Conservation (phyloP, 2,329 filamentous ascomycete genomes). For the Cordyceps farinosa region DNA sequence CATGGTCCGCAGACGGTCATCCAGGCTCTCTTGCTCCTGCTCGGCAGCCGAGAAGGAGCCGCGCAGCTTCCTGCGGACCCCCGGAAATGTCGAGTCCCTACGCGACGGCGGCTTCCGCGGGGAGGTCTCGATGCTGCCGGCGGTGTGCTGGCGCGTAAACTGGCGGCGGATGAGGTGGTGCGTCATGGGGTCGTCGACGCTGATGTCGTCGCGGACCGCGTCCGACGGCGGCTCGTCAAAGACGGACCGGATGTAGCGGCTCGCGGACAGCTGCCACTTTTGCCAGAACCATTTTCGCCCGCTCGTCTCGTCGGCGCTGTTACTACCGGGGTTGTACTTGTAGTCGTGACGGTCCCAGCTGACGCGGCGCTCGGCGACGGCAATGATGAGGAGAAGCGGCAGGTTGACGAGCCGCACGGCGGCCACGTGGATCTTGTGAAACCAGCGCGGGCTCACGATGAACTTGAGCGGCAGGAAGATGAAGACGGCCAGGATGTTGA, state of each 20-base stretch:
- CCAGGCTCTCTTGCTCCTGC: constrained; percentile 42
- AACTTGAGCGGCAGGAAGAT: constrained; percentile 75
- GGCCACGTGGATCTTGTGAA: constrained; percentile 84
- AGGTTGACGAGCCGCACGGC: constrained; percentile 71
- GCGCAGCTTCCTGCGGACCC: constrained; percentile 45
- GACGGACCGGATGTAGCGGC: constrained; percentile 68
- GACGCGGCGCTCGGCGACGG: constrained; percentile 64
- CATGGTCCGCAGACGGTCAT: constrained; percentile 44
- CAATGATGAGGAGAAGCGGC: constrained; percentile 69
- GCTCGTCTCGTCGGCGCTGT: constrained; percentile 18
- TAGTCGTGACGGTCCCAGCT: constrained; percentile 49
- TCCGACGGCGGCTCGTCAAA: constrained; percentile 70
- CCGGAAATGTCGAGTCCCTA: constrained; percentile 56
- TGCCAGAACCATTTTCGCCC: constrained; percentile 57
- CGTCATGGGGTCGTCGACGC: constrained; percentile 57
- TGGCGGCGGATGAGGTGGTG: constrained; percentile 56
- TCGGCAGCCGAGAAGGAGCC: constrained; percentile 44
- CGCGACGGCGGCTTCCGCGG: constrained; percentile 38
- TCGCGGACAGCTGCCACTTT: constrained; percentile 64
- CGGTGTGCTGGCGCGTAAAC: constrained; percentile 45
- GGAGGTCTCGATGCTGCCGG: constrained; percentile 22
- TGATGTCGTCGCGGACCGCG: constrained; percentile 52
- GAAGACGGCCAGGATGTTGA: constrained; percentile 75
- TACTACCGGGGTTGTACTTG: constrained; percentile 20
- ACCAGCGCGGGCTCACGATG: constrained; percentile 75